phyloP scores from a whole-genome alignment of 202 grass and related monocot species.

The Setaria viridis region DNA sequence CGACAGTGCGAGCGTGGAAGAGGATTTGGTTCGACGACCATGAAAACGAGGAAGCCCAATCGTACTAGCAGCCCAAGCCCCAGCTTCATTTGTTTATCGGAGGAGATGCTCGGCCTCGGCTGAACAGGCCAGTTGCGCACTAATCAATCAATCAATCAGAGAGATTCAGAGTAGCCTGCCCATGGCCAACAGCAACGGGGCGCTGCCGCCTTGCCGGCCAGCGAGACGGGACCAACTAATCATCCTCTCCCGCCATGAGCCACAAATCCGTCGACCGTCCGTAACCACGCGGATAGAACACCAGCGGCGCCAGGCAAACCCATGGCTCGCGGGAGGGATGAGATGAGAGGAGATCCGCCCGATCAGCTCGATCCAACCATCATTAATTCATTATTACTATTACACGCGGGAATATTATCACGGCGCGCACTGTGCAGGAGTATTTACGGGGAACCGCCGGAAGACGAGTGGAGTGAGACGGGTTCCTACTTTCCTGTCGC shows the following conservation, averaged over 20 bases:
- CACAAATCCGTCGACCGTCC: background rate
- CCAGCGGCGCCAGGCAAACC: background rate
- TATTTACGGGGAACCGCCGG: background rate
- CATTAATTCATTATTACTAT: background rate
- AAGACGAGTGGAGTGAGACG: background rate
- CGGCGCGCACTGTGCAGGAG: background rate
- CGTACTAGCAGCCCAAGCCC: too few species aligned
- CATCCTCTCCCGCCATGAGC: background rate
- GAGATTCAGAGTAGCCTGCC: background rate
- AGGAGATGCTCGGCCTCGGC: background rate
- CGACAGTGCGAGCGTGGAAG: background rate
- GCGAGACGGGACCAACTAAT: background rate
- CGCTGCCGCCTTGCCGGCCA: constrained; percentile 2
- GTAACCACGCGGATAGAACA: background rate
- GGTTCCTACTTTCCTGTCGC: background rate
- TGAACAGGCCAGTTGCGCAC: background rate
- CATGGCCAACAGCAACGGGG: background rate
- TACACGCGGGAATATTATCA: background rate
- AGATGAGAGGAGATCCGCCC: background rate
- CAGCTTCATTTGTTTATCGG: background rate
- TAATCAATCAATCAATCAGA: background rate
- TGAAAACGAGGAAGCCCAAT: background rate
- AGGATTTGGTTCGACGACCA: background rate
- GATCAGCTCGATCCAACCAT: background rate
- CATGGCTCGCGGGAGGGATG: background rate